Base-by-base conservation (phyloP, 345 rosid genomes). In the Corymbia maculata region DNA sequence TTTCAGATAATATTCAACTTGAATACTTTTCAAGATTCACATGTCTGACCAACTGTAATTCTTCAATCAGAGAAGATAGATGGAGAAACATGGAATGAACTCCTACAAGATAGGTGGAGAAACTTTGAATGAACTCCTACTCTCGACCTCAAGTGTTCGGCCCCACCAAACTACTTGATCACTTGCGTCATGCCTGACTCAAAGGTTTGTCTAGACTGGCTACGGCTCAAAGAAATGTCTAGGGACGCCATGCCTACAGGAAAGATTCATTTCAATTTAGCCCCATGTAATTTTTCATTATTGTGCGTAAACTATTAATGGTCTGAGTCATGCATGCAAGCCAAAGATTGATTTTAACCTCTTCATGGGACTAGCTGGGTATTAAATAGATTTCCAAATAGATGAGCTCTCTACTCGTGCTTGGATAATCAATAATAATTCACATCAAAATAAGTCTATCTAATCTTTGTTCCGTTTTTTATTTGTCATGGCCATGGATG, bases 291-390 rank as follows among this genome's bases (percentile, higher is more conserved):
- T 6, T 61, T 61, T 61, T 13, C 70, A 61, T 28, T 13, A 61
- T 61, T 61, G n/a, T 12, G 70, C 2, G 8, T 61, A 61, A 26
- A 12, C 32, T 61, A 61, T 8, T 61, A 28, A 28, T 11, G 7
- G 32, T 13, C 17, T 3, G 30, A 61, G 70, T 28, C 70, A 13
- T 32, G 6, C 12, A 28, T 28, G 5, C 30, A 61, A 13, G 16
- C 70, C 13, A 28, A 28, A 6, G 21, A 14, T 30, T 30, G 30
- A 66, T n/a, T 66, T 66, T 66, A 61, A 30, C 21, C 42, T 30
- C 0, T 66, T 66, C 79, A 13, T n/a, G 42, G 8, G 70, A n/a
- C 36, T 64, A 13, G 0, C 3, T 0, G 9, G 42, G 36, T 7
- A 64, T n/a, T 28, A 26, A 26, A 28, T 61, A 6, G 32, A 61